These are phyloP conservation scores for Phytophthora citrophthora DNA, from an alignment of 352 stramenopile genomes.

Conservation along the genomic window DNA sequence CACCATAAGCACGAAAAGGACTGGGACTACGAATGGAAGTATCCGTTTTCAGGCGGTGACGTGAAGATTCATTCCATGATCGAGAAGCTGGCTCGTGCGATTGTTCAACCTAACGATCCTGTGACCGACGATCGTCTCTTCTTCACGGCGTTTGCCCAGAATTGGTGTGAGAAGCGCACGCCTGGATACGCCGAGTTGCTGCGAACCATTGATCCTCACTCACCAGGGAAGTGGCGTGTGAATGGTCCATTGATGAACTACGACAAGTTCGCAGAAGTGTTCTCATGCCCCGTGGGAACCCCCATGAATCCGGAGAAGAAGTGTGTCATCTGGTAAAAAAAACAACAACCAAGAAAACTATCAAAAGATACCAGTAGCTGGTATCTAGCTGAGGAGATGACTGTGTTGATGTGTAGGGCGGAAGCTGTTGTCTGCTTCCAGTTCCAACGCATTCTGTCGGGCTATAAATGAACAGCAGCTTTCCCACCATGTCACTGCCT, in stretches of 20 bases:
- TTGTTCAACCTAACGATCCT: constrained; percentile 26
- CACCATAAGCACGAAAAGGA: constrained; percentile 24
- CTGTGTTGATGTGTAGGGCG: background rate
- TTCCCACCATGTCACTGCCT: background rate
- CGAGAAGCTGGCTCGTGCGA: constrained; percentile 31
- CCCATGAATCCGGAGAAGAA: constrained; percentile 75
- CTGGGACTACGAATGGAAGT: constrained; percentile 12
- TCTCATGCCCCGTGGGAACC: constrained; percentile 62
- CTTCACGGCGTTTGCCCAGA: constrained; percentile 72
- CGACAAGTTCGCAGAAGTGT: constrained; percentile 64
- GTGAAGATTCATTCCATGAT: constrained; percentile 30
- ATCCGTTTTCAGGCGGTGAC: constrained; percentile 37
- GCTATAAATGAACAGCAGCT: constrained; percentile 26
- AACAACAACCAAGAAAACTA: background rate
- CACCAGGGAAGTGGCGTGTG: constrained; percentile 69
- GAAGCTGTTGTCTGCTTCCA: background rate
- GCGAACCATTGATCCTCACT: constrained; percentile 61
- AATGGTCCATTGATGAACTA: constrained; percentile 74
- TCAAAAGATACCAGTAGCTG: background rate
- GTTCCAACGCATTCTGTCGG: background rate
- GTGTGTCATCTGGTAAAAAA: constrained; percentile 71
- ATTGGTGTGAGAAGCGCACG: constrained; percentile 68
- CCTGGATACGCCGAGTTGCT: constrained; percentile 53
- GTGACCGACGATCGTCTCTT: constrained; percentile 60
- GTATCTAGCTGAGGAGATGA: background rate